These are phyloP conservation scores for Phytophthora multivora DNA, from an alignment of 352 stramenopile species.

Conservation along the genomic window DNA sequence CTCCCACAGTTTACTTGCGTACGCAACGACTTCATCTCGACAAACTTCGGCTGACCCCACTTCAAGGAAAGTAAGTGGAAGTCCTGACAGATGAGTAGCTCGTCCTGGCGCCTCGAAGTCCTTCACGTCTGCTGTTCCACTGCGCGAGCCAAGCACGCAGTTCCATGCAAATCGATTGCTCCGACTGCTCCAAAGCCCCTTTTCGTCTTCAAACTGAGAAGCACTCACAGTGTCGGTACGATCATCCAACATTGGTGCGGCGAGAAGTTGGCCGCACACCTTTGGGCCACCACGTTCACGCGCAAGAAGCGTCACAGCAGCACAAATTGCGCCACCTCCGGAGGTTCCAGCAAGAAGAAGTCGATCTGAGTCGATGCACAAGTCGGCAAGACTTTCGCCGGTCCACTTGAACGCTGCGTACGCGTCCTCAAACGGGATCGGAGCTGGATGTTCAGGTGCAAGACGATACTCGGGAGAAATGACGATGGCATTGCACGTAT, in stretches of 20 bases:
- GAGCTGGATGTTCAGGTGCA: conserved; percentile 23
- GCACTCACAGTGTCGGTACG: conserved; percentile 25
- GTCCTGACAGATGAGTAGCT: conserved; percentile 17
- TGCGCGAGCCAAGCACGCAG: conserved; percentile 16
- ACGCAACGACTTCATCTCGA: conserved; percentile 32
- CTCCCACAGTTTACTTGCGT: conserved; percentile 28
- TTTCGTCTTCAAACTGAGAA: conserved; percentile 28
- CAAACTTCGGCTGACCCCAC: conserved; percentile 29
- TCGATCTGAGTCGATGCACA: conserved; percentile 21
- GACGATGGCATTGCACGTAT: conserved; percentile 21
- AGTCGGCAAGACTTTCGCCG: conserved; percentile 8
- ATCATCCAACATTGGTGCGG: conserved; percentile 28
- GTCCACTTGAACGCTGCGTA: conserved; percentile 22
- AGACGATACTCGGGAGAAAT: conserved; percentile 36
- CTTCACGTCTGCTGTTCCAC: conserved; percentile 19
- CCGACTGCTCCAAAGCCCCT: conserved; percentile 15
- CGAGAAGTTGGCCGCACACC: conserved; percentile 26
- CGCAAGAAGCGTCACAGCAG: conserved; percentile 22
- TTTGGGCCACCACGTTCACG: conserved; percentile 22
- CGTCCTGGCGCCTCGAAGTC: conserved; percentile 23
- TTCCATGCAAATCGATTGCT: conserved; percentile 26
- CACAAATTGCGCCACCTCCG: conserved; percentile 26
- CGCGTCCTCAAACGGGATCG: conserved; percentile 27
- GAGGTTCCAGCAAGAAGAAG: conserved; percentile 32
- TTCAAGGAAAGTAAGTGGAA: conserved; percentile 30